Conservation (phyloP, 2,329 filamentous ascomycete genomes). For the Ceratocystis eucalypticola region DNA sequence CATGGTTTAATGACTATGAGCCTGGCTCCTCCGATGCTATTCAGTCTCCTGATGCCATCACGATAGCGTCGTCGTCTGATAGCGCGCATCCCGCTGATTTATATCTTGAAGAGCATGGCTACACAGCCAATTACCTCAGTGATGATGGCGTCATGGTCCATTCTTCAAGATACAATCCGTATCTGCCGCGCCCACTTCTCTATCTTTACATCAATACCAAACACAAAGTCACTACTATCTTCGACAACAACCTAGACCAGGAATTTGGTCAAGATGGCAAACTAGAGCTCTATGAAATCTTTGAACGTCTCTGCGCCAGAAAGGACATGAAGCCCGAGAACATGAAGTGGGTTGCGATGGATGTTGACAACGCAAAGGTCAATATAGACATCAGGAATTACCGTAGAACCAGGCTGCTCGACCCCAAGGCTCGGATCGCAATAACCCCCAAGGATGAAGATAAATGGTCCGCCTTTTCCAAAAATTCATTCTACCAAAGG, state of each 20-base stretch:
- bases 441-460: neutral
- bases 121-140: neutral
- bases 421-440: neutral
- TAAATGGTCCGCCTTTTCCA: neutral
- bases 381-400: neutral
- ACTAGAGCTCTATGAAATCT: neutral
- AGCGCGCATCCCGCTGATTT: too few species aligned
- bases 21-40: too few species aligned
- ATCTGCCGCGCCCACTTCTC: neutral
- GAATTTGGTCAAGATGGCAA: accelerated
- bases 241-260: neutral
- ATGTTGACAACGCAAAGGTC: neutral
- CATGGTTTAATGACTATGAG: too few species aligned
- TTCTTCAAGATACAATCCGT: neutral
- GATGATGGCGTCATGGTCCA: neutral
- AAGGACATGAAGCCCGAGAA: neutral
- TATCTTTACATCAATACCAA: neutral
- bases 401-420: neutral
- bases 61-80: too few species aligned
- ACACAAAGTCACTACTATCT: neutral
- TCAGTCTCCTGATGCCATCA: too few species aligned
- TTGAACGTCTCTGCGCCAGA: neutral
- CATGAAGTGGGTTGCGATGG: neutral
- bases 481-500: neutral
- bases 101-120: neutral